A percentile compares a stretch with the other conserved stretches of the same genome.
Evolutionary conservation across 75 land plant species (phyloP).

Genomic region (Adiantum capillusveneris): DNA sequence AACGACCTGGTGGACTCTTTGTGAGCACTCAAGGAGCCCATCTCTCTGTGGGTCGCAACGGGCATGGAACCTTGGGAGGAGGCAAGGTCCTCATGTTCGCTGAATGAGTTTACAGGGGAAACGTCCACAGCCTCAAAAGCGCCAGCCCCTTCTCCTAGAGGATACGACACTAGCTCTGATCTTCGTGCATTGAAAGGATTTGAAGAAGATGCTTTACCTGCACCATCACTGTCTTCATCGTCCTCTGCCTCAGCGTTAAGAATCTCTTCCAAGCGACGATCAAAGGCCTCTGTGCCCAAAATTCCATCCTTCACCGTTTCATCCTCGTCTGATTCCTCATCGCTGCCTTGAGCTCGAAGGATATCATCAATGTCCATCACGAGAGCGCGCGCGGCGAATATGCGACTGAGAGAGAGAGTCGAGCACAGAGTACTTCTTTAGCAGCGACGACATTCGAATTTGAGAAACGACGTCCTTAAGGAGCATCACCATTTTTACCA

Average conservation of each 20-base stretch:
- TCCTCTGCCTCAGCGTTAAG: slow-evolving; percentile 41
- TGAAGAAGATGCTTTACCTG: neutral
- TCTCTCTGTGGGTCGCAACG: neutral
- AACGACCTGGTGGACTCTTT: too few relatives aligned
- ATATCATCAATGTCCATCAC: slow-evolving; percentile 56
- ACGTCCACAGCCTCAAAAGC: neutral
- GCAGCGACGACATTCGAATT: too few relatives aligned
- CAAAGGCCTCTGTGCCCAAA: slow-evolving; percentile 8
- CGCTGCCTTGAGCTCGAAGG: slow-evolving; percentile 33
- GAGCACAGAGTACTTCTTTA: too few relatives aligned
- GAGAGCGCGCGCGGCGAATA: too few relatives aligned
- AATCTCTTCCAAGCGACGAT: slow-evolving; percentile 70
- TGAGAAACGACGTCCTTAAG: too few relatives aligned
- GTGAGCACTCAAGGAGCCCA: too few relatives aligned
- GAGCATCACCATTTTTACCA: too few relatives aligned
- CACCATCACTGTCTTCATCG: neutral
- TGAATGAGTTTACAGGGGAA: neutral
- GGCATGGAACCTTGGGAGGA: neutral
- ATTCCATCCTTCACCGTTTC: slow-evolving; percentile 7
- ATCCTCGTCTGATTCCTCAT: slow-evolving; percentile 19
- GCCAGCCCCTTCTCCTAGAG: too few relatives aligned
- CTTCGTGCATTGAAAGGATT: too few relatives aligned
- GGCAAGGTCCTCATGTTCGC: neutral
- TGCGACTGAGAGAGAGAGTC: too few relatives aligned
- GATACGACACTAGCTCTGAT: too few relatives aligned